Percentiles rank a stretch among this genome's conserved stretches.
These are phyloP conservation scores for Pterocarpus santalinus DNA, from an alignment of 306 rosid species.

Conservation along the genomic window DNA sequence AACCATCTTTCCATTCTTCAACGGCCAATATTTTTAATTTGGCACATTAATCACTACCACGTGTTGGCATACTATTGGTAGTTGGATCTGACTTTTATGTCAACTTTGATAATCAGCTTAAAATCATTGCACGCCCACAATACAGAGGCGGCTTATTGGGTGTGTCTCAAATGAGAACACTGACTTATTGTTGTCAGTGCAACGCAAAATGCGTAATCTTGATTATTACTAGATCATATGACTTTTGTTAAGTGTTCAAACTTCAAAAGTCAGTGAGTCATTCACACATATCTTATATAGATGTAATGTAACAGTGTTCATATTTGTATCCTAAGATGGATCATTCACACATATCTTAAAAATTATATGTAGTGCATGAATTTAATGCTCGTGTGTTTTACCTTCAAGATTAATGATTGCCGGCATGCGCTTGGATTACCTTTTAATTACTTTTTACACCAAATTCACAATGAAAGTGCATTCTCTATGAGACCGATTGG, in stretches of 20 bases:
- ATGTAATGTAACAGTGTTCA: not conserved
- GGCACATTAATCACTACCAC: not conserved
- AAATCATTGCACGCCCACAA: not conserved
- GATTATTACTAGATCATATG: not conserved
- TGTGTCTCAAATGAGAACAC: not conserved
- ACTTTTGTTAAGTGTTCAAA: not conserved
- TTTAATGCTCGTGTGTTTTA: slow-evolving; percentile 13
- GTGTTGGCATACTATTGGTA: slow-evolving; percentile 17
- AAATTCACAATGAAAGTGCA: slow-evolving; percentile 33
- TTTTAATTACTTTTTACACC: slow-evolving; percentile 17
- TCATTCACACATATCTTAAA: not conserved
- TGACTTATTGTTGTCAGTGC: not conserved
- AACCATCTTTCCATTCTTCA: too few relatives aligned
- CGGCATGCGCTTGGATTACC: slow-evolving; percentile 43
- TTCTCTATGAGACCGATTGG: slow-evolving; percentile 15
- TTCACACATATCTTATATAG: not conserved
- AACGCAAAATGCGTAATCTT: not conserved
- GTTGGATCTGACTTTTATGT: slow-evolving; percentile 21
- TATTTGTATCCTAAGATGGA: slow-evolving; percentile 40
- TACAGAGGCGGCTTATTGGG: not conserved
- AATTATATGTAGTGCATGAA: not conserved
- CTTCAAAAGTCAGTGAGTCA: not conserved
- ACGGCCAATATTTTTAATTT: too few relatives aligned
- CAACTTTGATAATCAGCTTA: not conserved
- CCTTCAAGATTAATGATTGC: slow-evolving; percentile 38